Evolutionary conservation across 2,329 filamentous ascomycete species (phyloP), one percentile per base, ranked within the genome.

Genomic region (Diplodia scrobiculata): DNA sequence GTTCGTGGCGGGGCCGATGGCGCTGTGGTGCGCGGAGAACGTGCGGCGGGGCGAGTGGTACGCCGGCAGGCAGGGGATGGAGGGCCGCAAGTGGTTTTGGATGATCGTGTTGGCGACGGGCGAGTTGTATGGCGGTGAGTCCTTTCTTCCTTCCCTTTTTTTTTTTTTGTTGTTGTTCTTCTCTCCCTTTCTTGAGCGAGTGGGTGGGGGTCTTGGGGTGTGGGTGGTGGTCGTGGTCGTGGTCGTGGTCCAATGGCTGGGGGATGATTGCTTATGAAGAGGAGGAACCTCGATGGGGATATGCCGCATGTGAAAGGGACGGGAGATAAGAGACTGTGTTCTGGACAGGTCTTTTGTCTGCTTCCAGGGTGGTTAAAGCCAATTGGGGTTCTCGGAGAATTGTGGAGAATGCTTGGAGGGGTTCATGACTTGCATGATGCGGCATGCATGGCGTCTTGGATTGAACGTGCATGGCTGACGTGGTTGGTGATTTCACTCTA

Each of bases 101-200:
- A 84, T 86, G 73, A 78, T 80, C 25, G 79, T 85, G 14, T 75
- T 89, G 50, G 86, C 86, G 11, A 87, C 85, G n/a, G 86, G 79
- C 11, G 86, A 89, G 75, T 76, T 89, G 51, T 89, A 89, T 76
- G 86, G 86, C 68, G 82, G 80, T 79, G 70, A 75, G 77, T 66
- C 21, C 1, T 25, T 45, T 19, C 25, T 36, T 50, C 9, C 27
- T 48, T 25, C 7, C 52, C 14, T 9, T 27, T 34, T 45, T 47
- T 47, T 19, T 64, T 47, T 48, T n/a, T n/a, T n/a, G n/a, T n/a
- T n/a, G n/a, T n/a, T n/a, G n/a, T 21, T 21, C 21, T 21, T 21
- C 34, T 32, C 5, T 5, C 2, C 13, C 3, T 36, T 34, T 19
- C 17, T 51, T 45, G 6, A 3, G 7, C 1, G 4, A 4, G 50